phyloP scores from a whole-genome alignment of 2,329 filamentous ascomycete species.

The Exophiala bonariae region DNA sequence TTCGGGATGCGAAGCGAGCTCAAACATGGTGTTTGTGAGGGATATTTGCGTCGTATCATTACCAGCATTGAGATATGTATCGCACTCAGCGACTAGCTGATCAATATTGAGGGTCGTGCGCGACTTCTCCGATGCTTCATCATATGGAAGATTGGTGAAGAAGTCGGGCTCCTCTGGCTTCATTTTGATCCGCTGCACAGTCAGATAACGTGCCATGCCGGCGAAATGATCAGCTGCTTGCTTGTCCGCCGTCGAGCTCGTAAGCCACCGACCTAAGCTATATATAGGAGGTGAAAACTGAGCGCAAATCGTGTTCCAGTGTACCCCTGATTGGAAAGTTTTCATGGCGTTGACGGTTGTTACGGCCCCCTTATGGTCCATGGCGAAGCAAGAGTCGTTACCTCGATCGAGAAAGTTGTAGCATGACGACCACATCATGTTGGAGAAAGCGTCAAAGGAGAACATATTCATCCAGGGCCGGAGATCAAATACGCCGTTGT shows the following conservation, averaged over 20 bases:
- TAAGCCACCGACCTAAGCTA: background rate
- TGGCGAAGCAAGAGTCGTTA: no score
- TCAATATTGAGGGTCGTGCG: slow-evolving; percentile 7
- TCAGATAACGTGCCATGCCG: slow-evolving; percentile 17
- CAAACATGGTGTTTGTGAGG: slow-evolving; percentile 19
- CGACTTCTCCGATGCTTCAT: slow-evolving; percentile 7
- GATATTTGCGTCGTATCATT: slow-evolving; percentile 21
- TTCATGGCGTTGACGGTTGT: slow-evolving; percentile 5
- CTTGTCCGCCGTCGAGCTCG: slow-evolving; percentile 1
- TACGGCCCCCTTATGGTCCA: no score
- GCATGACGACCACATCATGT: slow-evolving; percentile 21
- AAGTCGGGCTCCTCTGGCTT: slow-evolving; percentile 11
- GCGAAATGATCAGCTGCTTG: slow-evolving; percentile 9
- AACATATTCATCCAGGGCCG: slow-evolving; percentile 26
- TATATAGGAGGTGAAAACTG: background rate
- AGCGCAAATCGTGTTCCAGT: background rate
- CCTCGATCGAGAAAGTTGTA: no score
- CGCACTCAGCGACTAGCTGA: slow-evolving; percentile 17
- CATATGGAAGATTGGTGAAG: slow-evolving; percentile 13
- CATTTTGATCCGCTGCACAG: slow-evolving; percentile 6
- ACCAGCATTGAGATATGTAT: slow-evolving; percentile 19
- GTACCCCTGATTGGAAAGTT: slow-evolving; percentile 1
- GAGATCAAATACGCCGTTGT: slow-evolving; percentile 18
- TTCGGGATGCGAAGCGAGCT: slow-evolving; percentile 13
- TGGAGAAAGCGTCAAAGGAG: slow-evolving; percentile 20